These are phyloP conservation scores for Pichia sp. DNA, from an alignment of 1,139 yeast genomes.

Conservation along the genomic window DNA sequence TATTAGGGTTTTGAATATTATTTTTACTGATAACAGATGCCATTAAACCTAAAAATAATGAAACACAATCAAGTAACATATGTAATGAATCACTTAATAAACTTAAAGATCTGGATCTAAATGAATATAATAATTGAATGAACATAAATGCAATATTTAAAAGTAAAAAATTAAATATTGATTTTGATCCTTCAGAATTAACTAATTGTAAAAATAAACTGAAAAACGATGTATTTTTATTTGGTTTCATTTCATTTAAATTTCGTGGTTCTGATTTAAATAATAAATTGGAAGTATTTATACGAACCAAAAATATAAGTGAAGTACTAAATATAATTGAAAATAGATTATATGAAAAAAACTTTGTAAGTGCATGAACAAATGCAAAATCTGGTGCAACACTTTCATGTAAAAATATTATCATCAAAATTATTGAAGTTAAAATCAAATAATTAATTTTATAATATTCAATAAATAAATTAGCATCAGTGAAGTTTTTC, in stretches of 20 bases:
- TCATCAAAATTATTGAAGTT: conserved; percentile 20
- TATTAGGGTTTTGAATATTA: conserved; percentile 38
- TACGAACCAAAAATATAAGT: conserved; percentile 10
- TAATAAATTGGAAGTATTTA: not conserved
- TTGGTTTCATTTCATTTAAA: not conserved
- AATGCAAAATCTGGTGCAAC: conserved; percentile 6
- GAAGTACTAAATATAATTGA: conserved; percentile 15
- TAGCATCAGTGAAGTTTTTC: conserved; percentile 20
- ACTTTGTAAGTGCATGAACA: not conserved
- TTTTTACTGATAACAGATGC: conserved; percentile 62
- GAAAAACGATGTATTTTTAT: conserved; percentile 14
- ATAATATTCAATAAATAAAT: conserved; percentile 21
- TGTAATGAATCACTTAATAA: conserved; percentile 88
- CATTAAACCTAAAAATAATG: conserved; percentile 79
- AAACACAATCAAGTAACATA: conserved; percentile 92
- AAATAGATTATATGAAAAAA: conserved; percentile 10
- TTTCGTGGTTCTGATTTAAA: not conserved
- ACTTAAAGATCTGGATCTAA: conserved; percentile 88
- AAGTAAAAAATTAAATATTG: conserved; percentile 79
- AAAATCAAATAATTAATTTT: conserved; percentile 22
- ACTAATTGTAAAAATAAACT: conserved; percentile 37
- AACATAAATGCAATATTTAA: conserved; percentile 91
- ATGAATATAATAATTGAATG: conserved; percentile 83
- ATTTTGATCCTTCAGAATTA: conserved; percentile 68
- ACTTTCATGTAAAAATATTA: conserved; percentile 19